Conservation (phyloP, 805 yeast genomes). For the Yamadazyma takamatsuzukensis region DNA sequence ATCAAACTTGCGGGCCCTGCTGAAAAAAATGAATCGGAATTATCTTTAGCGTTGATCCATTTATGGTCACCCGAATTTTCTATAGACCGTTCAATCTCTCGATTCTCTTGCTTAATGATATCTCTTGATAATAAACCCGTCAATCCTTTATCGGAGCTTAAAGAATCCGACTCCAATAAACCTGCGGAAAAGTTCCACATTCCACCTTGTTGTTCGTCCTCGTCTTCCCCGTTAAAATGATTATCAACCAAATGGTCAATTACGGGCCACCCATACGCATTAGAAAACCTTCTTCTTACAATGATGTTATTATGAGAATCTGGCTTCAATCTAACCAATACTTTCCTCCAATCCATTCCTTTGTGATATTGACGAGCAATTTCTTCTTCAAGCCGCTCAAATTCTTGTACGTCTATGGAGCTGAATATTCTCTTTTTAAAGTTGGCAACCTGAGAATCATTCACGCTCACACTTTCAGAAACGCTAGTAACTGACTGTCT, state of each 20-base stretch:
- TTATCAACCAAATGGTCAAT: slow-evolving; percentile 73
- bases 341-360: slow-evolving; percentile 86
- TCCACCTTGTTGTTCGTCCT: slow-evolving; percentile 12
- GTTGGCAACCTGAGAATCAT: slow-evolving; percentile 3
- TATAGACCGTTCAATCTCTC: slow-evolving; percentile 26
- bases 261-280: slow-evolving; percentile 94
- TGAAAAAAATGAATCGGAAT: slow-evolving; percentile 37
- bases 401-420: slow-evolving; percentile 28
- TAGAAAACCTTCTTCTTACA: slow-evolving; percentile 83
- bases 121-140: slow-evolving; percentile 30
- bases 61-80: slow-evolving; percentile 27
- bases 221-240: slow-evolving; percentile 45
- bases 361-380: slow-evolving; percentile 89
- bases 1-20: slow-evolving; percentile 75
- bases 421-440: slow-evolving; percentile 19
- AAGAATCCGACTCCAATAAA: slow-evolving; percentile 17
- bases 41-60: slow-evolving; percentile 51
- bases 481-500: not conserved
- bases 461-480: not conserved
- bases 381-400: slow-evolving; percentile 60
- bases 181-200: slow-evolving; percentile 3
- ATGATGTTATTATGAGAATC: slow-evolving; percentile 95
- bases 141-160: slow-evolving; percentile 25
- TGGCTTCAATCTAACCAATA: slow-evolving; percentile 77
- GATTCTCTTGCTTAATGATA: slow-evolving; percentile 31